These are phyloP conservation scores for Phytophthora pini DNA, from an alignment of 352 stramenopile species.

Conservation along the genomic window DNA sequence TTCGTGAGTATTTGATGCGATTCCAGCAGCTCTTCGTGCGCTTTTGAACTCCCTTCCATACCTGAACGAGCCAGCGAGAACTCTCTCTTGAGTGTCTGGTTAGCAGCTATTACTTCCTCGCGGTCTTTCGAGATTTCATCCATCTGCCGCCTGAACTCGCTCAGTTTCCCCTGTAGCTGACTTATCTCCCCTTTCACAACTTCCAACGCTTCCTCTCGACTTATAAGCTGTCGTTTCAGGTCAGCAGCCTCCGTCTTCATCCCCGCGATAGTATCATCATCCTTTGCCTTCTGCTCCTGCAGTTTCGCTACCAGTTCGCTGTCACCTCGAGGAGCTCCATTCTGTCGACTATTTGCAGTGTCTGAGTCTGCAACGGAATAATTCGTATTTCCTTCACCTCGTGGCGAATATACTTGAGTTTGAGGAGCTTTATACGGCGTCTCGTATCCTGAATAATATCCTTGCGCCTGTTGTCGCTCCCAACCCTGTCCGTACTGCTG, in stretches of 20 bases:
- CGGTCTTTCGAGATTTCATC: slow-evolving; percentile 34
- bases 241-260: slow-evolving; percentile 29
- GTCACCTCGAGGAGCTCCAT: slow-evolving; percentile 16
- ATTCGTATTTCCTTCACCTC: slow-evolving; percentile 19
- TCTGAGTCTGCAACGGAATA: slow-evolving; percentile 22
- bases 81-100: slow-evolving; percentile 45
- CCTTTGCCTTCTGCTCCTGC: slow-evolving; percentile 39
- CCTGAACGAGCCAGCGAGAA: slow-evolving; percentile 26
- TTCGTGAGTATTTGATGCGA: slow-evolving; percentile 25
- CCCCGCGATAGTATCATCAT: slow-evolving; percentile 29
- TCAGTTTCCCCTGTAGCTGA: slow-evolving; percentile 30
- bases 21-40: slow-evolving; percentile 29
- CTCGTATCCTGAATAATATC: slow-evolving; percentile 36
- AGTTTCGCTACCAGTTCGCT: slow-evolving; percentile 29
- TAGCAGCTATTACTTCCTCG: slow-evolving; percentile 30
- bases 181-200: slow-evolving; percentile 22
- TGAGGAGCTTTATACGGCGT: slow-evolving; percentile 26
- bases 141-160: slow-evolving; percentile 27
- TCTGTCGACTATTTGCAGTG: slow-evolving; percentile 18
- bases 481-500: slow-evolving; percentile 31
- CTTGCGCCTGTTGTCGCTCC: slow-evolving; percentile 23
- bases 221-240: slow-evolving; percentile 35
- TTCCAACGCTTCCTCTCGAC: slow-evolving; percentile 31
- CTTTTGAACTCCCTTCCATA: slow-evolving; percentile 28
- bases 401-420: slow-evolving; percentile 28